A percentile compares a stretch with the other conserved stretches of the same genome.
phyloP scores from a whole-genome alignment of 768 basidiomycete species.

The Leccinum rimulosum region DNA sequence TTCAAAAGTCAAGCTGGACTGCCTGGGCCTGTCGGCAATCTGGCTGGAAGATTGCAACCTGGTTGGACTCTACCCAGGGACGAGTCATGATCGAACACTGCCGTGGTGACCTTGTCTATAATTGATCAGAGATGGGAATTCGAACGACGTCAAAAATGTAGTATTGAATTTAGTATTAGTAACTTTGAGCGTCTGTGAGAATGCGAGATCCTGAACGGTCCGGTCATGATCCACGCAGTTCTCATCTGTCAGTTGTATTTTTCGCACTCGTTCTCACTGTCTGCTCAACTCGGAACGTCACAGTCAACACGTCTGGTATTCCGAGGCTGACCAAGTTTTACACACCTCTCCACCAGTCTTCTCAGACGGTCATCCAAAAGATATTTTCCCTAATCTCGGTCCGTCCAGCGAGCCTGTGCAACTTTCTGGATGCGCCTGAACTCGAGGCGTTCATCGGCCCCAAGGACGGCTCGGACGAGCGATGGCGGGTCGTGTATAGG shows the following conservation, averaged over 20 bases:
- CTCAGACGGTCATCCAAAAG: constrained; percentile 74
- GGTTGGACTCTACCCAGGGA: constrained; percentile 77
- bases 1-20: constrained; percentile 90
- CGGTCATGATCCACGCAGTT: constrained; percentile 77
- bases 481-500: constrained; percentile 87
- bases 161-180: background rate
- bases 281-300: constrained; percentile 19
- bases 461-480: constrained; percentile 50
- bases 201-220: background rate
- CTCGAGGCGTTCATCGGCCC: constrained; percentile 70
- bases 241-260: constrained; percentile 64
- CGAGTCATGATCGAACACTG: constrained; percentile 32
- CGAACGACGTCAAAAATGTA: background rate
- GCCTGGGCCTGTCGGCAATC: constrained; percentile 87
- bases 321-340: constrained; percentile 88
- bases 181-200: background rate
- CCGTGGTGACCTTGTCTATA: background rate
- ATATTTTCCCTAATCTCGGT: constrained; percentile 87
- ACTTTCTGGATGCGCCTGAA: constrained; percentile 93
- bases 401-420: constrained; percentile 83
- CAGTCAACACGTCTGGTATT: constrained; percentile 93
- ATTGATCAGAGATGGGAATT: background rate
- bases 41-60: constrained; percentile 80
- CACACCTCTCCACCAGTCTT: constrained; percentile 61
- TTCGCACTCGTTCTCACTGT: constrained; percentile 17